These are phyloP conservation scores for Spergularia bocconei DNA, from an alignment of 148 eudicot species.

Conservation along the genomic window DNA sequence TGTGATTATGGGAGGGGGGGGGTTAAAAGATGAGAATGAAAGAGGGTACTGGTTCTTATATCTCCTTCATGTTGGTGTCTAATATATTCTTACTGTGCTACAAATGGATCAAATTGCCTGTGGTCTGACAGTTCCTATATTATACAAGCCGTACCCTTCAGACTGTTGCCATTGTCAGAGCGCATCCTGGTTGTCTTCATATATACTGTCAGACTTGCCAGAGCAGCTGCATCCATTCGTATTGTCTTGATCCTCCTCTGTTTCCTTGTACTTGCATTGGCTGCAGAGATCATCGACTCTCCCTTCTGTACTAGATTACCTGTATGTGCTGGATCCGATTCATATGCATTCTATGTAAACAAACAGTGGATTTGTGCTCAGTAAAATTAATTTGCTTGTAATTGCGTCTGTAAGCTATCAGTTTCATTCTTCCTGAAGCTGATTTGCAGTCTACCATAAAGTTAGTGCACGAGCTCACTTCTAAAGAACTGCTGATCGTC, in stretches of 20 bases:
- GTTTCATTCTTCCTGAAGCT: too few relatives aligned
- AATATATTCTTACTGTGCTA: neutral
- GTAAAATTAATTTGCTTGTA: too few relatives aligned
- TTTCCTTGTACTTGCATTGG: conserved; percentile 73
- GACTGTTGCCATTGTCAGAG: conserved; percentile 53
- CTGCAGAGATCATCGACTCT: conserved; percentile 61
- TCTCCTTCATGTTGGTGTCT: too few relatives aligned
- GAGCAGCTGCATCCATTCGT: conserved; percentile 55
- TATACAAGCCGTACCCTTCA: conserved; percentile 30
- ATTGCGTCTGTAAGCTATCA: too few relatives aligned
- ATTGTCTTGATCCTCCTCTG: conserved; percentile 81
- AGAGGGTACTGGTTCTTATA: too few relatives aligned
- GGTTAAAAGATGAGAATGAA: too few relatives aligned
- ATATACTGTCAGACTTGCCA: conserved; percentile 53
- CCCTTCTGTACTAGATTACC: conserved; percentile 26
- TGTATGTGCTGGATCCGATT: neutral
- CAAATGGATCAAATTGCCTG: neutral
- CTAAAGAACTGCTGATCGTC: too few relatives aligned
- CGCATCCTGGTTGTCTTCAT: conserved; percentile 64
- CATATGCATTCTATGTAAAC: neutral
- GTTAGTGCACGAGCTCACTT: too few relatives aligned
- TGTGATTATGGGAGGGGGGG: too few relatives aligned
- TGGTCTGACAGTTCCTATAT: conserved; percentile 4
- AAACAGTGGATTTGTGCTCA: neutral
- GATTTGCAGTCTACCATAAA: too few relatives aligned